These are phyloP conservation scores for Pseudonitzschia multiseries DNA, from an alignment of 108 stramenopile genomes.

Conservation along the genomic window DNA sequence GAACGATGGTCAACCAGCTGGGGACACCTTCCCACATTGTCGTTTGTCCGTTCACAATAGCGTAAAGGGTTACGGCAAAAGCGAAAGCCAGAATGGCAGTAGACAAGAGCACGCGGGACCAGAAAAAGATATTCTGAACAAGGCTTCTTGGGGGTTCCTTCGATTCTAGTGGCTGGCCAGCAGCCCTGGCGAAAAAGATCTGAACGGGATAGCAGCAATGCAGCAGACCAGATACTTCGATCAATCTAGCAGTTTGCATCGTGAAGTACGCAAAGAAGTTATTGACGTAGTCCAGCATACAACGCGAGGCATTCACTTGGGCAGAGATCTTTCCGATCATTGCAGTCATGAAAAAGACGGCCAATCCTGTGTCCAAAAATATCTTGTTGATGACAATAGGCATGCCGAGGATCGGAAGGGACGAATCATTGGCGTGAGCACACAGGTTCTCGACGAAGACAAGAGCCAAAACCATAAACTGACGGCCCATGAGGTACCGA, in stretches of 20 bases:
- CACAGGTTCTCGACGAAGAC: conserved; percentile 76
- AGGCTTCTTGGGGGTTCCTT: conserved; percentile 58
- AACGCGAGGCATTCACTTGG: conserved; percentile 49
- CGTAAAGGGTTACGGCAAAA: conserved; percentile 48
- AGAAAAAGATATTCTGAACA: conserved; percentile 44
- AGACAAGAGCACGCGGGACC: conserved; percentile 43
- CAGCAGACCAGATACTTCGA: conserved; percentile 63
- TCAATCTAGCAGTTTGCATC: conserved; percentile 41
- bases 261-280: conserved; percentile 59
- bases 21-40: conserved; percentile 65
- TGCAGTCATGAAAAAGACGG: conserved; percentile 63
- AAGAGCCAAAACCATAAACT: conserved; percentile 76
- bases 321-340: conserved; percentile 62
- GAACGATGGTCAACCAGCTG: conserved; percentile 39
- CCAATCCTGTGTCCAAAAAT: conserved; percentile 72
- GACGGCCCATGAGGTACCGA: conserved; percentile 81
- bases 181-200: conserved; percentile 42
- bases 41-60: conserved; percentile 51
- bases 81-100: conserved; percentile 39
- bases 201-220: conserved; percentile 63
- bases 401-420: conserved; percentile 47
- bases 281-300: conserved; percentile 84
- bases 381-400: conserved; percentile 53
- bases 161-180: conserved; percentile 57
- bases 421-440: conserved; percentile 45